These are phyloP conservation scores for Neoarthrinium moseri DNA, from an alignment of 2,329 filamentous ascomycete genomes.

Conservation along the genomic window DNA sequence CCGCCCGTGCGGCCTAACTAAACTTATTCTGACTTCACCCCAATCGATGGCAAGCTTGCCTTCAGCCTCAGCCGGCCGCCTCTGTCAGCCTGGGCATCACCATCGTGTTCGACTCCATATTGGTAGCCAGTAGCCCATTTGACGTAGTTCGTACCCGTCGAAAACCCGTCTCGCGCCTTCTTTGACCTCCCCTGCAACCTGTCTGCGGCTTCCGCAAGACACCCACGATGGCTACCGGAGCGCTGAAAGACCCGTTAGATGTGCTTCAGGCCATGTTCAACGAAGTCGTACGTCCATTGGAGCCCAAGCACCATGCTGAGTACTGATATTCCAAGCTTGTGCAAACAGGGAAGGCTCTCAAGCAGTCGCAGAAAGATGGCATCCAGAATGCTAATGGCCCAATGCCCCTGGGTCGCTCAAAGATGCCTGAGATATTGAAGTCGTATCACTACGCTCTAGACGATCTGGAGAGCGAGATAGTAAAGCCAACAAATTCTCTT, in stretches of 20 bases:
- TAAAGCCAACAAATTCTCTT: conserved; percentile 28
- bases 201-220: not conserved
- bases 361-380: conserved; percentile 44
- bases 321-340: conserved; percentile 43
- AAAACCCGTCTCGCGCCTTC: too few species aligned
- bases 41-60: not conserved
- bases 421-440: conserved; percentile 45
- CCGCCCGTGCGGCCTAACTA: conserved; percentile 3
- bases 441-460: conserved; percentile 54
- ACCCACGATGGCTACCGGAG: conserved; percentile 28
- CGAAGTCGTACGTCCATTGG: conserved; percentile 46
- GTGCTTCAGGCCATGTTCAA: conserved; percentile 53
- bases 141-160: too few species aligned
- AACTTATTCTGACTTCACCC: conserved; percentile 9
- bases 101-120: not conserved
- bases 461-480: conserved; percentile 57
- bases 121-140: too few species aligned
- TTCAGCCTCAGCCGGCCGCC: not conserved
- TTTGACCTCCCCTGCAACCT: too few species aligned
- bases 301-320: not conserved
- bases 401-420: conserved; percentile 34
- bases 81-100: not conserved
- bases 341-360: conserved; percentile 58
- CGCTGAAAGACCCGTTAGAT: conserved; percentile 40
- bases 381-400: conserved; percentile 33